These are phyloP conservation scores for Aspergillus pseudoterreus DNA, from an alignment of 2,329 filamentous ascomycete species.

Conservation along the genomic window DNA sequence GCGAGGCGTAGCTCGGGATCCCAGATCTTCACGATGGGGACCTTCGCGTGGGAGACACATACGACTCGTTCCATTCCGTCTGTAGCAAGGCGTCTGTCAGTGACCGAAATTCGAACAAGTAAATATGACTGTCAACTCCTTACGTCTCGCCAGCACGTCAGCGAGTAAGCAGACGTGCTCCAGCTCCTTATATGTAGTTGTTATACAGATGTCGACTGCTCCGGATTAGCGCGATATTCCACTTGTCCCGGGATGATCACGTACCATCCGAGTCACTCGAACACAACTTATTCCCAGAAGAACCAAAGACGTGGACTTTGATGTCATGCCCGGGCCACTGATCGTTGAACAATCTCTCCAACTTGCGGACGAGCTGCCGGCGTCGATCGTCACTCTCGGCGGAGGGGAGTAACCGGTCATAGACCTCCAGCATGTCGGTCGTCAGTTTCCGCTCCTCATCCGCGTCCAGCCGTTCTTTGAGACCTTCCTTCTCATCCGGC, in stretches of 20 bases:
- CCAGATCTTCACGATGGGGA: slow-evolving; percentile 98
- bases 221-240: slow-evolving; percentile 20
- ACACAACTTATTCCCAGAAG: slow-evolving; percentile 89
- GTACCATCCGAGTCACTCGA: slow-evolving; percentile 93
- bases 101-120: neutral
- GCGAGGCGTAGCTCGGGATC: slow-evolving; percentile 85
- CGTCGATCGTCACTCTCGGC: slow-evolving; percentile 73
- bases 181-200: slow-evolving; percentile 80
- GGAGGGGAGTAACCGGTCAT: slow-evolving; percentile 79
- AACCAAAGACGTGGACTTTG: slow-evolving; percentile 92
- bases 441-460: slow-evolving; percentile 73
- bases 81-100: slow-evolving; percentile 37
- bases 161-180: slow-evolving; percentile 90
- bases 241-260: slow-evolving; percentile 23
- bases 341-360: slow-evolving; percentile 82
- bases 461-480: slow-evolving; percentile 66
- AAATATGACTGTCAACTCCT: slow-evolving; percentile 32
- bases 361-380: slow-evolving; percentile 73
- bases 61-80: slow-evolving; percentile 96
- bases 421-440: slow-evolving; percentile 79
- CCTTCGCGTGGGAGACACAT: slow-evolving; percentile 90
- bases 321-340: slow-evolving; percentile 92
- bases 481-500: slow-evolving; percentile 63
- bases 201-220: slow-evolving; percentile 94
- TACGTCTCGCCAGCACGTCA: slow-evolving; percentile 79